Evolutionary conservation across 257 asterid genomes (phyloP), one percentile per base, ranked within the genome.

Genomic region (Scutellaria minor): DNA sequence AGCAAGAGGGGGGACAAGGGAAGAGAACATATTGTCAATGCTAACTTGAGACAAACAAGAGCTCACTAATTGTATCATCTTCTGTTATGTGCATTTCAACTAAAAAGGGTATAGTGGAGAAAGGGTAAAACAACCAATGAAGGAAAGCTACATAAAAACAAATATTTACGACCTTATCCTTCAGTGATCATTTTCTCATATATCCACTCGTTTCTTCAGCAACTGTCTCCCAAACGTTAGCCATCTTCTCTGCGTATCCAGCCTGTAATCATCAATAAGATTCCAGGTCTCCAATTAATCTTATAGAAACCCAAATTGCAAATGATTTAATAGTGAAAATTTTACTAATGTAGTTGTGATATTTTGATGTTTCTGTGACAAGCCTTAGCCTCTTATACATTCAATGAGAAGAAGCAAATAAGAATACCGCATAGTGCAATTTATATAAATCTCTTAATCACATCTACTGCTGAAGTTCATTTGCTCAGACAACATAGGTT

Each of bases 241-340:
- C 96, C 90, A 90, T 90, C 89, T 92, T 90, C 83, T 92, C 96
- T 37, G 98, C 96, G 78, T 92, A 92, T 67, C 98, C 98, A 45
- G 89, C 96, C 98, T 92, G 96, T 52, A 40, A 76, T 53, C 64
- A 72, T 61, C 13, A 24, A 71, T 48, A 13, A 47, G 45, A 61
- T 46, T 20, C 6, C 12, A 39, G 44, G 10, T 31, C 51, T 47
- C 9, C 2, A 18, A 58, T 58, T 27, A 20, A 68, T 53, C 73
- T 15, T 31, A 53, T 51, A 39, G 2, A 20, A 20, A 15, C 11
- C 48, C 37, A 31, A 31, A 31, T 31, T 31, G 5, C 37, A 31
- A 31, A 31, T 31, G 37, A 31, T 2, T 31, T 31, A 31, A 31
- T 31, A 31, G 37, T 31, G 37, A 31, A 31, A 1, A 2, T 31